Base-by-base conservation (phyloP, 2,329 filamentous ascomycete species). In the Exophiala calicioides region DNA sequence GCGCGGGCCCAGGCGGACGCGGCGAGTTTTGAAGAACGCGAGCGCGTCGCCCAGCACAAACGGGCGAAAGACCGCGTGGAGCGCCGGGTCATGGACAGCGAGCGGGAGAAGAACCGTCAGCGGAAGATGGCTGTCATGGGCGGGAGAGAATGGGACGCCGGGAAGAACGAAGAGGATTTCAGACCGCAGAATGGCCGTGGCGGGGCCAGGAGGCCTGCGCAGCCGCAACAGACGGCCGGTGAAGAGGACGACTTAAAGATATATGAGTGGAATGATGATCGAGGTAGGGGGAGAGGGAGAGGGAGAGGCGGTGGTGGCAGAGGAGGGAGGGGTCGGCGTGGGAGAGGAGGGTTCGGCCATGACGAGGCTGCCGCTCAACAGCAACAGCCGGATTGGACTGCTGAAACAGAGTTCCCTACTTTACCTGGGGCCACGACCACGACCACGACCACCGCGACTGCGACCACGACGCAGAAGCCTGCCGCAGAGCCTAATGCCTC, bases 1-100 rank as follows among this genome's bases (percentile, higher is more conserved):
- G 78, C 77, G 1, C 75, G 81, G 19, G 81, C 81, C n/a, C 79
- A 85, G 67, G 81, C 80, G n/a, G 83, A 86, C 55, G 75, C 78
- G 43, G 81, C 80, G 3, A 78, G 76, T 0, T 85, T 84, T 61
- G 74, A 81, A 31, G 75, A 81, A 47, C 74, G 81, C n/a, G 82
- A 86, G 60, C 76, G 78, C 24, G 67, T 79, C 7, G 76, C 79
- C 0, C 74, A 75, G 16, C 71, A 76, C 55, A 75, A 79, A 45
- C 68, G 76, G 45, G 69, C 67, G 20, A 75, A 82, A 56, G 72
- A 74, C 47, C 57, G 57, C 3, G 63, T 62, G 45, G 76, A 80
- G 48, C 65, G 79, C 24, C 76, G 76, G 48, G 73, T 75, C 43
- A 81, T 84, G 79, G 79, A 82, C 64, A 73, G 71, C 16, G 81